These are phyloP conservation scores for Vanrija sp. DNA, from an alignment of 1,284 basidiomycete genomes.

Conservation along the genomic window DNA sequence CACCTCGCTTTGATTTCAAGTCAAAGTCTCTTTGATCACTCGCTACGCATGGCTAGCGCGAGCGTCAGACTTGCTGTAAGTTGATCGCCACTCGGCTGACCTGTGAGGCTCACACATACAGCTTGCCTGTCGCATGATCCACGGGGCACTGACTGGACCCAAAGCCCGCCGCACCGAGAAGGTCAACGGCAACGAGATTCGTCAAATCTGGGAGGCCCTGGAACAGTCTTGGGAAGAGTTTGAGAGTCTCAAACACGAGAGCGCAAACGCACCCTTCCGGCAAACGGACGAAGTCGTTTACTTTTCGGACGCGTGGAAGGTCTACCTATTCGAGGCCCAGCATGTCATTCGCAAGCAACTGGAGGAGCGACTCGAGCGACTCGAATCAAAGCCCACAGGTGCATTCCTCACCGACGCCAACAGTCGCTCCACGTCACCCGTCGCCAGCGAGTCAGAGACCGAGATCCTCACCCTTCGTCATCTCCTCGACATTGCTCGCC, in stretches of 20 bases:
- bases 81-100: neutral
- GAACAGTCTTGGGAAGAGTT: constrained; percentile 76
- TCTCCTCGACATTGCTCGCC: constrained; percentile 56
- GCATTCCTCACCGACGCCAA: neutral
- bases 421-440: constrained; percentile 5
- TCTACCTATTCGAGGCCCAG: constrained; percentile 45
- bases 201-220: constrained; percentile 72
- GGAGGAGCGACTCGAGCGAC: constrained; percentile 30
- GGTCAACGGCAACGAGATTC: constrained; percentile 61
- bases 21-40: no score
- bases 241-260: constrained; percentile 56
- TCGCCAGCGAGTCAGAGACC: neutral
- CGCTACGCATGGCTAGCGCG: no score
- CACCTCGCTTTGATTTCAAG: no score
- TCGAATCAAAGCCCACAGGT: neutral
- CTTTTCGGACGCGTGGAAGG: constrained; percentile 69
- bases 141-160: constrained; percentile 67
- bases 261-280: constrained; percentile 45
- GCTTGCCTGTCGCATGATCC: constrained; percentile 67
- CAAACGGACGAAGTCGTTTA: constrained; percentile 61
- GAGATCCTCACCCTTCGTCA: constrained; percentile 33
- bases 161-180: constrained; percentile 60
- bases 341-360: constrained; percentile 44
- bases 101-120: constrained; percentile 15
- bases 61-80: constrained; percentile 50